phyloP scores from a whole-genome alignment of 345 rosid genomes.

The Gossypium mustelinum region DNA sequence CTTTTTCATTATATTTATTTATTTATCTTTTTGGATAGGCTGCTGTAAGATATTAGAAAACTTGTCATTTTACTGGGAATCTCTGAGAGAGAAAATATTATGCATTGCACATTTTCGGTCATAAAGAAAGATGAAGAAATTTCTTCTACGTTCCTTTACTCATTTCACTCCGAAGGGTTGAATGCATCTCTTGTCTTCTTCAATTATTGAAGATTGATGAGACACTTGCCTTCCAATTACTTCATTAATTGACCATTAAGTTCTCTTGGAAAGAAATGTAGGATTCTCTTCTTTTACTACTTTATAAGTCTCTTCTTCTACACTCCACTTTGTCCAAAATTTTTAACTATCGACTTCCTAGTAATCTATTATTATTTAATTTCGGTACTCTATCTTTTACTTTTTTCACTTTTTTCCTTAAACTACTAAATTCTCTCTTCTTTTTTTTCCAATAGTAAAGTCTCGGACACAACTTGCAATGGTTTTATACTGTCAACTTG shows the following conservation, averaged over 20 bases:
- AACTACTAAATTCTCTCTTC: background rate
- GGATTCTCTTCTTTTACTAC: too few species aligned
- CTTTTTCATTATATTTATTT: background rate
- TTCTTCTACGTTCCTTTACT: background rate
- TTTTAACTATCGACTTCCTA: background rate
- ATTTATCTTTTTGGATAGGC: too few species aligned
- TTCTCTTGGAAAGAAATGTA: background rate
- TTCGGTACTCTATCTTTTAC: background rate
- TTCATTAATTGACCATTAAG: background rate
- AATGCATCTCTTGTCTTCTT: background rate
- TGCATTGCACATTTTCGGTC: background rate
- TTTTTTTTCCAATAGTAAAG: background rate
- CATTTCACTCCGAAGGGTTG: background rate
- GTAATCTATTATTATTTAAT: background rate
- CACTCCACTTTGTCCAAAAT: background rate
- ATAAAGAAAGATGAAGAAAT: background rate
- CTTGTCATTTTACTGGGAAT: background rate
- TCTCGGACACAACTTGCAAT: background rate
- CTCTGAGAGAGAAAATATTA: background rate
- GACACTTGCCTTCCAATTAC: background rate
- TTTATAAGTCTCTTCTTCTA: too few species aligned
- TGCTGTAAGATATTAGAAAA: background rate
- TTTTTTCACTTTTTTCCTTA: background rate
- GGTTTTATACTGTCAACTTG: background rate
- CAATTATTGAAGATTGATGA: background rate